Conservation (phyloP, 371 early-diverging fungal genomes). For the Syncephalastrum sp. region DNA sequence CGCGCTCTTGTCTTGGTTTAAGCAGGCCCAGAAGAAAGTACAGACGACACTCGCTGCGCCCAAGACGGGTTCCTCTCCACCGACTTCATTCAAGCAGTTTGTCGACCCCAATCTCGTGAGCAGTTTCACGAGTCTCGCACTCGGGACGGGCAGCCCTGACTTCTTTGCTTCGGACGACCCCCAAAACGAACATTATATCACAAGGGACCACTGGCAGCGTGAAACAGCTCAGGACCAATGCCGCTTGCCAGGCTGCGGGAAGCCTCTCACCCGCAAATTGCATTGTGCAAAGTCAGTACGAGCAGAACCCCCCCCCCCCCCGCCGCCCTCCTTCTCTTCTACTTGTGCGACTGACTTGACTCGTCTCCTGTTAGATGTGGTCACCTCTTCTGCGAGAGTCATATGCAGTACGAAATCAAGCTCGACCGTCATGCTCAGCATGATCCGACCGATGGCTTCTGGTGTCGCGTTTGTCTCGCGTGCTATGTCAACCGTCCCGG, state of each 20-base stretch:
- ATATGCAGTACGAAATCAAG: conserved; percentile 70
- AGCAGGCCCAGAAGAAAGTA: conserved; percentile 44
- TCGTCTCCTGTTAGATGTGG: conserved; percentile 60
- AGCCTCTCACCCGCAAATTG: conserved; percentile 36
- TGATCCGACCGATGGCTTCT: conserved; percentile 68
- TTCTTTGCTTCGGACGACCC: conserved; percentile 39
- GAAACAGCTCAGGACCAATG: conserved; percentile 42
- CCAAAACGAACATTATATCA: conserved; percentile 34
- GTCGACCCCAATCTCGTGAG: conserved; percentile 28
- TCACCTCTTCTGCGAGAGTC: conserved; percentile 66
- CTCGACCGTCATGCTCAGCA: conserved; percentile 67
- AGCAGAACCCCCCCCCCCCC: background rate
- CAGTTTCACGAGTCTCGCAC: conserved; percentile 21
- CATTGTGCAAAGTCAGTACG: conserved; percentile 45
- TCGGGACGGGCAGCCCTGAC: conserved; percentile 17
- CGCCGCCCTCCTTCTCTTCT: background rate
- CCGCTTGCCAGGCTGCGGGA: conserved; percentile 38
- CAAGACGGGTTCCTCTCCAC: conserved; percentile 9
- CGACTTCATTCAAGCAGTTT: conserved; percentile 25
- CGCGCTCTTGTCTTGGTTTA: conserved; percentile 45
- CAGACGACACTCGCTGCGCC: conserved; percentile 27
- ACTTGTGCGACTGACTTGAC: background rate
- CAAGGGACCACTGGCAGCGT: conserved; percentile 58
- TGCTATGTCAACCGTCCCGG: conserved; percentile 65
- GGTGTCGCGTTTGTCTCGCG: conserved; percentile 74